phyloP scores from a whole-genome alignment of 495 filamentous ascomycete genomes.

The Xylaria sp. region DNA sequence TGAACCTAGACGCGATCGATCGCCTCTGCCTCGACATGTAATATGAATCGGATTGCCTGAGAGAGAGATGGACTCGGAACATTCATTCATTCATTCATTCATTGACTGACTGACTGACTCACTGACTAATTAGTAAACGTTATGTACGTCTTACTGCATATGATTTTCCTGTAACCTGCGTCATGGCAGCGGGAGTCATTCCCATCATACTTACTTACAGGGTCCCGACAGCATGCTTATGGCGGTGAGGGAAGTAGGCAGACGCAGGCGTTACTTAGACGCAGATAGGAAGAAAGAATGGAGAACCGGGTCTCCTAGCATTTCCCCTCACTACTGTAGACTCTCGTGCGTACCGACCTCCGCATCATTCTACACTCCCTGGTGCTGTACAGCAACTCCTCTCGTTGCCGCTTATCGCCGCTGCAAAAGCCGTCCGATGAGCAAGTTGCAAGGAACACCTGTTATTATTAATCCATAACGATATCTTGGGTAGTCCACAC shows the following conservation, averaged over 20 bases:
- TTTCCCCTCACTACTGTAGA: conserved; percentile 17
- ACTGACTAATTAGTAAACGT: conserved; percentile 6
- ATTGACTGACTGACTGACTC: too few species aligned
- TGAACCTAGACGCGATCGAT: conserved; percentile 1
- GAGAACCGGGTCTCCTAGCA: conserved; percentile 8
- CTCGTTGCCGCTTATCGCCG: background rate
- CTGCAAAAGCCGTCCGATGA: background rate
- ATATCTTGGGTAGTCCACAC: background rate
- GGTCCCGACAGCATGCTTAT: conserved; percentile 11
- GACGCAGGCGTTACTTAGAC: background rate
- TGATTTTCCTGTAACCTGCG: background rate
- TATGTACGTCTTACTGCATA: background rate
- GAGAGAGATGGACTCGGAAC: background rate
- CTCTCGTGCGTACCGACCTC: conserved; percentile 19
- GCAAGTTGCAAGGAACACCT: background rate
- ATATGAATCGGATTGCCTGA: background rate
- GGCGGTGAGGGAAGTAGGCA: conserved; percentile 23
- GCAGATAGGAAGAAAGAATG: conserved; percentile 17
- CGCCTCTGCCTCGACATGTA: conserved; percentile 1
- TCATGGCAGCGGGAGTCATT: conserved; percentile 16
- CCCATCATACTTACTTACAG: background rate
- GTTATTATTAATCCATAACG: conserved; percentile 15
- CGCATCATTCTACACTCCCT: conserved; percentile 3
- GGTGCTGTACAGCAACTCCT: background rate
- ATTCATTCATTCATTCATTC: too few species aligned